A percentile compares a stretch with the other conserved stretches of the same genome.
Conservation (phyloP, 2,329 filamentous ascomycete genomes). For the Penicillium capsulatum region DNA sequence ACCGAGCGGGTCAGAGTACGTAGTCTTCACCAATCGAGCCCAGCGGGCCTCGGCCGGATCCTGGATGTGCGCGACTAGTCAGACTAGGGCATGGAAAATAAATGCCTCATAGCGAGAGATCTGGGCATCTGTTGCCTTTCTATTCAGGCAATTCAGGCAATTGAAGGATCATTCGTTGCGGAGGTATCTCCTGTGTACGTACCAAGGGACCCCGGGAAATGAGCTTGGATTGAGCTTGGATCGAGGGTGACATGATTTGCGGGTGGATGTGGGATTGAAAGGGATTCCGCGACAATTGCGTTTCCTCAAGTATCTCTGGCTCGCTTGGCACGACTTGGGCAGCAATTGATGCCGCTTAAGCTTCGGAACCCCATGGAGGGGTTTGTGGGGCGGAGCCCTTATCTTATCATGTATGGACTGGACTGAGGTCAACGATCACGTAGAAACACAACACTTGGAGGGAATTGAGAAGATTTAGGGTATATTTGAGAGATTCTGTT, state of each 20-base stretch:
- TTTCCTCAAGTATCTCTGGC: no score
- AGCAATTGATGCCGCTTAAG: constrained; percentile 1
- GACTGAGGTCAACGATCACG: no score
- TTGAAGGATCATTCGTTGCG: neutral
- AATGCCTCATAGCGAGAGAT: no score
- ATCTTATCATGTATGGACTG: constrained; percentile 4
- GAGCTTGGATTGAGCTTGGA: constrained; percentile 27
- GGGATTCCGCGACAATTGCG: no score
- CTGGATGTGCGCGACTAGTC: constrained; percentile 20
- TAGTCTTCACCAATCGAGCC: constrained; percentile 42
- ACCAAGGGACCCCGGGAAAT: constrained; percentile 35
- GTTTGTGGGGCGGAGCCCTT: constrained; percentile 5
- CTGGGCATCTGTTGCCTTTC: neutral
- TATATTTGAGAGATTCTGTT: no score
- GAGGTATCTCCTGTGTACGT: constrained; percentile 8
- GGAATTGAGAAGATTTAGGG: no score
- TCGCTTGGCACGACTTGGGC: no score
- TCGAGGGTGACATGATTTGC: constrained; percentile 20
- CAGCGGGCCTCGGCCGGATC: constrained; percentile 40
- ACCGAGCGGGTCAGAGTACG: constrained; percentile 42
- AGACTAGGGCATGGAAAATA: constrained; percentile 1
- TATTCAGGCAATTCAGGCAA: neutral
- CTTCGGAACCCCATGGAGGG: no score
- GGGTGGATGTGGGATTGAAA: neutral
- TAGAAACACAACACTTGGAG: no score